phyloP scores from a whole-genome alignment of 805 yeast genomes.

The Saccharomyces paradoxus region DNA sequence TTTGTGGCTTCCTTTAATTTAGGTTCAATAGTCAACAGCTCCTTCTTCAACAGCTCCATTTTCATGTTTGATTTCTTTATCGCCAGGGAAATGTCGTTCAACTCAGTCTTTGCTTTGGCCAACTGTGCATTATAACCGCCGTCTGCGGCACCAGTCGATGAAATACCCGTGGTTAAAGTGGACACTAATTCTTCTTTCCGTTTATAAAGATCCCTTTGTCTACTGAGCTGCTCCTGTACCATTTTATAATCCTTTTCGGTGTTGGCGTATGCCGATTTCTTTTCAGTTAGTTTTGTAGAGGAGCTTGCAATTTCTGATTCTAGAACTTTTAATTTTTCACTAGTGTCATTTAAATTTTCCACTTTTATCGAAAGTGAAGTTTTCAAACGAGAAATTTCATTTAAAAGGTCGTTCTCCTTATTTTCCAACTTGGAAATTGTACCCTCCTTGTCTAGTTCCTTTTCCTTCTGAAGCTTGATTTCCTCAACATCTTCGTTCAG shows the following conservation, averaged over 20 bases:
- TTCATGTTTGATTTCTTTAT: conserved; percentile 55
- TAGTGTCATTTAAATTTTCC: conserved; percentile 40
- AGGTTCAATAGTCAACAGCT: conserved; percentile 37
- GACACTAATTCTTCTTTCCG: conserved; percentile 73
- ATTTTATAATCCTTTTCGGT: conserved; percentile 40
- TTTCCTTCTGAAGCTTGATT: conserved; percentile 44
- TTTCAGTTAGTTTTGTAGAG: conserved; percentile 24
- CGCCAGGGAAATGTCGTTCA: conserved; percentile 45
- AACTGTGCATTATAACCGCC: conserved; percentile 74
- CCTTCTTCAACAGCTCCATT: conserved; percentile 48
- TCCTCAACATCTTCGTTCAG: conserved; percentile 54
- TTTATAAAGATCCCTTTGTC: conserved; percentile 39
- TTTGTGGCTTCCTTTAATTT: conserved; percentile 47
- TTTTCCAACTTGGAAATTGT: conserved; percentile 51
- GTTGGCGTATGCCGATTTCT: conserved; percentile 33
- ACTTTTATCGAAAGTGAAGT: conserved; percentile 52
- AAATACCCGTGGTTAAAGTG: conserved; percentile 81
- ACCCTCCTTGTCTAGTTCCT: conserved; percentile 54
- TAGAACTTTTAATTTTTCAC: conserved; percentile 18
- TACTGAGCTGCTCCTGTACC: conserved; percentile 38
- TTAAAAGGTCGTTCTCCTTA: conserved; percentile 47
- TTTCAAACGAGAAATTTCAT: conserved; percentile 58
- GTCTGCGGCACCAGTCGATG: conserved; percentile 65
- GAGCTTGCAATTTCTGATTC: conserved; percentile 32
- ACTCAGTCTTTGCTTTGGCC: conserved; percentile 48